Percentiles rank a stretch among this genome's conserved stretches.
phyloP scores from a whole-genome alignment of 306 rosid species.

The Ceratonia siliqua region DNA sequence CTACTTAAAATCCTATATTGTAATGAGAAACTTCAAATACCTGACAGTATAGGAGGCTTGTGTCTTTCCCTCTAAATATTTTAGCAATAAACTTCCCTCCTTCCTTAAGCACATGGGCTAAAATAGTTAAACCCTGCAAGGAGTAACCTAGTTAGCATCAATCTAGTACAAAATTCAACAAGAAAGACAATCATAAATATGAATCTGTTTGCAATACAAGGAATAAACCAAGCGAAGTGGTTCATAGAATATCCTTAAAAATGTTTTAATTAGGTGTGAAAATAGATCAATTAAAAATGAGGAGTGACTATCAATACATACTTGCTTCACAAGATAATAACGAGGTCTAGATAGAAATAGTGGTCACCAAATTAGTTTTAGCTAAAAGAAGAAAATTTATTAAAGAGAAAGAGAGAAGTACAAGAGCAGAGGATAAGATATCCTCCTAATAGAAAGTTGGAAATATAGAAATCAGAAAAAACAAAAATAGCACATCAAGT shows the following conservation, averaged over 20 bases:
- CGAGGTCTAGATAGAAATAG: constrained; percentile 1
- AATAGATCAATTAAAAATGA: neutral
- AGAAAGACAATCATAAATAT: constrained; percentile 16
- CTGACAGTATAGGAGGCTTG: constrained; percentile 94
- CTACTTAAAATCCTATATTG: constrained; percentile 7
- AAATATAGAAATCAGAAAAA: no score
- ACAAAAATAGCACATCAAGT: no score
- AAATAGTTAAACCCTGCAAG: constrained; percentile 90
- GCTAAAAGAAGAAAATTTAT: no score
- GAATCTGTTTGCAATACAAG: constrained; percentile 5
- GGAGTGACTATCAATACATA: neutral
- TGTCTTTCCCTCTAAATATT: constrained; percentile 95
- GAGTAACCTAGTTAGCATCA: constrained; percentile 35
- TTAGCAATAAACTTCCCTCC: constrained; percentile 96
- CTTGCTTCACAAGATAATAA: constrained; percentile 4
- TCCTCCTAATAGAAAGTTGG: no score
- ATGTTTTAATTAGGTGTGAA: constrained; percentile 9
- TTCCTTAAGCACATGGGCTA: constrained; percentile 86
- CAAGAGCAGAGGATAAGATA: no score
- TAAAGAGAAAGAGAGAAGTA: no score
- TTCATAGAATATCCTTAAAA: neutral
- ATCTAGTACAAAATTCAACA: constrained; percentile 17
- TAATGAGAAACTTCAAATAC: constrained; percentile 48
- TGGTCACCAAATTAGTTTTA: no score
- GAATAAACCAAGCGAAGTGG: neutral